Evolutionary conservation across 2,329 filamentous ascomycete genomes (phyloP), one percentile per base, ranked within the genome.

Genomic region (Xylariales sp.): DNA sequence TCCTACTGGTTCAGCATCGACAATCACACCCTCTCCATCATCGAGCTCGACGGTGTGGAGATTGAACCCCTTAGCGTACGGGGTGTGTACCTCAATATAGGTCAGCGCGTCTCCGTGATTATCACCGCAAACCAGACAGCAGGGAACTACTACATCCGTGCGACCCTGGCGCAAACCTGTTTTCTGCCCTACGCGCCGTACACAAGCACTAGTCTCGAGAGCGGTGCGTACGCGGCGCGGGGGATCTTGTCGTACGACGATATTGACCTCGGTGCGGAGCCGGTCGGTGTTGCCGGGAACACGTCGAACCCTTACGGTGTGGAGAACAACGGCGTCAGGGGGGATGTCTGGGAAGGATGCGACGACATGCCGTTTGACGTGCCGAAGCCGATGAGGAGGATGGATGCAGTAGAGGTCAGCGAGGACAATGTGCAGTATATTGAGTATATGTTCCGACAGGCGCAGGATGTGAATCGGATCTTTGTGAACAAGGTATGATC

Each of bases 31-130:
- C 45, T 68, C 3, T 49, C 55, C 1, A 58, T 68, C 20, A 55
- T 68, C 28, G 65, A 68, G 50, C 57, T 68, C 2, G 65, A 68
- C 51, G 64, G 65, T 12, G 51, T 63, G 11, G 63, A 68, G 43
- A 54, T 67, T 27, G 51, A 57, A 18, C 63, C 64, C 12, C 50
- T 64, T 3, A 53, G 53, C 2, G 47, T 51, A 7, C 52, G 55
- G 12, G 62, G 64, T 34, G 57, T 68, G 3, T 65, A 64, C 28
- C 44, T 68, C 31, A 64, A 66, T 38, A 53, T 65, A 0, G 65
- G 63, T 2, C 65, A 69, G 50, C 58, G 65, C 4, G 64, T 56
- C 29, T 62, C 58, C 5, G 59, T 67, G 5, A 40, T 66, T n/a
- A 24, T 68, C 12, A 47, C 41, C 10, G 57, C 64, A 8, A 51